Conservation (phyloP, 1,284 basidiomycete genomes). For the Schizophyllum commune region DNA sequence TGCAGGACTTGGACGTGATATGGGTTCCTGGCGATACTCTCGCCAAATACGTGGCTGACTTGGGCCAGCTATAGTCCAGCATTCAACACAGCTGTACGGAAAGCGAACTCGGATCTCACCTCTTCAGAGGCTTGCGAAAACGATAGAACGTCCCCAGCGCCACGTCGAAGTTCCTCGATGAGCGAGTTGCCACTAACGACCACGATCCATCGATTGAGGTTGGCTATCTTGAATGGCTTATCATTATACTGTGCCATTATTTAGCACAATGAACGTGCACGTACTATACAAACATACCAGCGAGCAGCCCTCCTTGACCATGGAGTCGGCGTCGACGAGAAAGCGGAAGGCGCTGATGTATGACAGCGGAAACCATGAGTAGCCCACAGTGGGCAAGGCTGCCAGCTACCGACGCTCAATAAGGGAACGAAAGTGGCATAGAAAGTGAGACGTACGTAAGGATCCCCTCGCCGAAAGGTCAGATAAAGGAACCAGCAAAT, state of each 20-base stretch:
- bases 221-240: slow-evolving; percentile 32
- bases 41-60: slow-evolving; percentile 20
- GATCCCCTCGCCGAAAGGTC: background rate
- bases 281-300: slow-evolving; percentile 7
- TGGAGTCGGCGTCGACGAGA: slow-evolving; percentile 3
- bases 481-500: background rate
- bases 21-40: slow-evolving; percentile 13
- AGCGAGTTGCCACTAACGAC: slow-evolving; percentile 25
- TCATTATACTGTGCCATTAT: slow-evolving; percentile 22
- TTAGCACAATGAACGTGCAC: background rate
- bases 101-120: slow-evolving; percentile 15
- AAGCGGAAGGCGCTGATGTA: slow-evolving; percentile 14
- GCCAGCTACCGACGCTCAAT: slow-evolving; percentile 5
- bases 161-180: slow-evolving; percentile 33
- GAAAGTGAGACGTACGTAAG: background rate
- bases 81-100: background rate
- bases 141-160: slow-evolving; percentile 30
- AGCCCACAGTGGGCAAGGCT: slow-evolving; percentile 13
- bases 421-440: background rate
- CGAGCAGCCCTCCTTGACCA: slow-evolving; percentile 13
- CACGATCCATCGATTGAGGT: slow-evolving; percentile 30
- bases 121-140: slow-evolving; percentile 25
- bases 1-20: slow-evolving; percentile 27
- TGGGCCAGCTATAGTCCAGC: slow-evolving; percentile 14
- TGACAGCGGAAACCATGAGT: slow-evolving; percentile 11